Evolutionary conservation across 1,139 yeast species (phyloP), one percentile per base, ranked within the genome.

Genomic region (Debaryomyces sp.): DNA sequence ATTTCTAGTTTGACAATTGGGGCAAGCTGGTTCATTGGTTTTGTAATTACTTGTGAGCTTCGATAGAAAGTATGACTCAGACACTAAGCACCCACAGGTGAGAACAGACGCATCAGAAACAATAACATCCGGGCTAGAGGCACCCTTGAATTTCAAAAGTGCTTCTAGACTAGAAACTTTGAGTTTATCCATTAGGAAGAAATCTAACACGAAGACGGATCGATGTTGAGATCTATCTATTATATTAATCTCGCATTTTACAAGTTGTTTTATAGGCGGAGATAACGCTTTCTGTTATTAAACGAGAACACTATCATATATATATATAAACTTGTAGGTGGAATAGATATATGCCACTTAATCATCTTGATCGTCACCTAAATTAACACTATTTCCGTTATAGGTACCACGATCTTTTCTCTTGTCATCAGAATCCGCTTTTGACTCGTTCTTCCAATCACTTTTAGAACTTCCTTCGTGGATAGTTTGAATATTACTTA

Each of bases 21-120:
- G 86, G 56, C 92, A 86, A 2, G 51, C 51, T n/a, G 49, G 51
- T 18, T 55, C 57, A 45, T 38, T 61, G 10, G 23, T 9, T 27
- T 18, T 22, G 24, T 36, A 38, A n/a, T 22, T 18, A 36, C 56
- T 49, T n/a, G 64, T 62, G 51, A 64, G 26, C 6, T 41, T 38
- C 4, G 49, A 45, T 15, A 35, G 30, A 53, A 74, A 75, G 21
- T 50, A 66, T 1, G 66, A 54, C 55, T 85, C 87, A 1, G 92
- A 84, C 0, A 85, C 73, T 9, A 87, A 64, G 64, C 96, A 88
- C 0, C 95, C 94, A 66, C 96, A 89, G 0, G 84, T 67, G 17
- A 87, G 67, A 18, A 84, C 77, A 1, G 82, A 72, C 5, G 83
- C 77, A 63, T 86, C 90, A 10, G 68, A 44, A 5, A 74, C 68